A percentile compares a stretch with the other conserved stretches of the same genome.
These are phyloP conservation scores for Lipomyces yamanashiensis DNA, from an alignment of 805 yeast species.

Conservation along the genomic window DNA sequence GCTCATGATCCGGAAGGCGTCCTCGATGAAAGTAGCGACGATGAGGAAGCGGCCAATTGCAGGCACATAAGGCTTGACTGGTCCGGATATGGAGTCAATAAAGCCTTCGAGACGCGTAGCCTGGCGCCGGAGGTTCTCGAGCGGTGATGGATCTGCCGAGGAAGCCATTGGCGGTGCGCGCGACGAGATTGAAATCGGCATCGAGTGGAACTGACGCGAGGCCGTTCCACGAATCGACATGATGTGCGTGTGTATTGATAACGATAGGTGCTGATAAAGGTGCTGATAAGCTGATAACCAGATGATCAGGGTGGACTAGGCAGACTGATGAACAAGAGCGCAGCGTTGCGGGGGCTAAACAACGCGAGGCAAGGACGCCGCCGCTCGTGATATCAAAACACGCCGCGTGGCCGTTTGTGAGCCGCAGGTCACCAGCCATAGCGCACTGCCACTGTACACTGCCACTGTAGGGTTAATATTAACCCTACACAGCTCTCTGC, in stretches of 20 bases:
- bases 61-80: constrained; percentile 59
- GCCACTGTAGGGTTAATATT: neutral
- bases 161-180: constrained; percentile 29
- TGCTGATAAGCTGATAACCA: neutral
- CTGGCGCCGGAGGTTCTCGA: constrained; percentile 33
- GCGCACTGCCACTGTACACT: neutral
- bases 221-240: constrained; percentile 37
- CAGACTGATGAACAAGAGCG: neutral
- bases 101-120: constrained; percentile 32
- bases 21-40: constrained; percentile 93
- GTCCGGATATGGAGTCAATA: constrained; percentile 34
- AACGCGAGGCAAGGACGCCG: neutral
- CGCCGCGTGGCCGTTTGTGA: constrained; percentile 5
- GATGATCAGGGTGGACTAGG: neutral
- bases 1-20: constrained; percentile 75
- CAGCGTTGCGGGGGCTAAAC: neutral
- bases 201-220: constrained; percentile 36
- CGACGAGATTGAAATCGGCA: constrained; percentile 35
- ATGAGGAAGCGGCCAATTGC: constrained; percentile 85
- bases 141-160: constrained; percentile 35
- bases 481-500: neutral
- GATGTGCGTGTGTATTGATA: neutral
- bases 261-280: neutral
- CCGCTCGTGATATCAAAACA: neutral
- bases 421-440: constrained; percentile 4